Conservation (phyloP, 73 alveolate genomes). For the Stentor coeruleus region DNA sequence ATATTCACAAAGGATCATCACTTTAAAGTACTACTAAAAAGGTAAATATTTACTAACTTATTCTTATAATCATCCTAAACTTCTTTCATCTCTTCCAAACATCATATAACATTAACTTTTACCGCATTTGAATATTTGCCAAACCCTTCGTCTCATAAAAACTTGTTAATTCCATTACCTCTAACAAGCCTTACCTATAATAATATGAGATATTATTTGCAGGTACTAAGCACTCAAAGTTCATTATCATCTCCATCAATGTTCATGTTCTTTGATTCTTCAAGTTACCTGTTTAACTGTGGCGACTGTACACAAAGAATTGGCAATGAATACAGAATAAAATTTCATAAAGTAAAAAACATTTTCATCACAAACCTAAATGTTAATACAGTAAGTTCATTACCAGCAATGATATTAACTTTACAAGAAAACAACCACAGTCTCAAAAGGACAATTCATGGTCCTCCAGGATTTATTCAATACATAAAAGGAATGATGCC, state of each 20-base stretch:
- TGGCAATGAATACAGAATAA: background rate
- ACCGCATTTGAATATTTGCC: too few relatives aligned
- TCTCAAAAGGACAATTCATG: background rate
- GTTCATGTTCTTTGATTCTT: conserved; percentile 2
- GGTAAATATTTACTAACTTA: too few relatives aligned
- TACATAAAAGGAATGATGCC: background rate
- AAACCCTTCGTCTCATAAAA: too few relatives aligned
- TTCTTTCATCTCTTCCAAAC: too few relatives aligned
- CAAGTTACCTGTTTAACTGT: conserved; percentile 14
- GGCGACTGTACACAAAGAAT: conserved; percentile 23
- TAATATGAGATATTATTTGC: conserved; percentile 15
- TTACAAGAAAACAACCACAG: background rate
- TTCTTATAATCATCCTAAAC: too few relatives aligned
- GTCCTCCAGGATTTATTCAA: conserved; percentile 22
- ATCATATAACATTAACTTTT: too few relatives aligned
- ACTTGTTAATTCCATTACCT: too few relatives aligned
- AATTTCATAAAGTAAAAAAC: background rate
- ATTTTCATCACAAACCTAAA: conserved; percentile 21
- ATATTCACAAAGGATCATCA: too few relatives aligned
- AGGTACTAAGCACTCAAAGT: background rate
- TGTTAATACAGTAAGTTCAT: background rate
- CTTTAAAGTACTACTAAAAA: too few relatives aligned
- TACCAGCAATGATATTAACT: conserved; percentile 25
- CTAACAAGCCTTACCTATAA: too few relatives aligned
- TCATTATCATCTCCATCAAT: background rate